Base-by-base conservation (phyloP, 2,329 filamentous ascomycete species). In the Ophiostoma himal-ulmi region DNA sequence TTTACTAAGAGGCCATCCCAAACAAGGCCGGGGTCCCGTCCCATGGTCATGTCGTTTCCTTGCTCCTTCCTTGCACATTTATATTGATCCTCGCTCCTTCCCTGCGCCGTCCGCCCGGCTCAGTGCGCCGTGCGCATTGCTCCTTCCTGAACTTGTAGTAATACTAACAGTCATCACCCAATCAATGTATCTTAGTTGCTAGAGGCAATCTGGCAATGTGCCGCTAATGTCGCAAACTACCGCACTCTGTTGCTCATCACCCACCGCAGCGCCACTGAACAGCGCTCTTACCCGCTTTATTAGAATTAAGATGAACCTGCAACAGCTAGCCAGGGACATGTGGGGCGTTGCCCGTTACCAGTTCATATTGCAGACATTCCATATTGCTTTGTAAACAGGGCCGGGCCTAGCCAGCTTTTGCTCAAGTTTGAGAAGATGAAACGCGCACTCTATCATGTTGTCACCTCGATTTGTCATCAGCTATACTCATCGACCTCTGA, bases 1-100 rank as follows among this genome's bases (percentile, higher is more conserved):
- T 48, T 48, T 17, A 44, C 14, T 6, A 17, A 57, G n/a, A 17
- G 48, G 7, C n/a, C 52, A 57, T 10, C 52, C 52, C 5, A 70
- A 67, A 67, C 44, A 39, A 34, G 30, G 70, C 70, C 57, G 67
- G 67, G 70, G 67, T 70, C 41, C 69, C 54, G 54, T 70, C 52
- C 44, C 57, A 62, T 5, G 57, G 57, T 26, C 57, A 26, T 34
- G 57, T 36, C 1, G 54, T 48, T 48, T 48, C 44, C 44, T 48
- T 48, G 44, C 17, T 48, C 69, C 52, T 64, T 52, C 69, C 66
- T 62, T 68, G 39, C 30, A 48, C 17, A 20, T 48, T 48, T 48
- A 20, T 17, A 48, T 48, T 48, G 44, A 48, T 64, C 37, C 52
- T 62, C 60, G 65, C 26, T 52, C 22, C 39, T 62, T 62, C 26